phyloP scores from a whole-genome alignment of 2,329 filamentous ascomycete species.

The Shiraia sp. region DNA sequence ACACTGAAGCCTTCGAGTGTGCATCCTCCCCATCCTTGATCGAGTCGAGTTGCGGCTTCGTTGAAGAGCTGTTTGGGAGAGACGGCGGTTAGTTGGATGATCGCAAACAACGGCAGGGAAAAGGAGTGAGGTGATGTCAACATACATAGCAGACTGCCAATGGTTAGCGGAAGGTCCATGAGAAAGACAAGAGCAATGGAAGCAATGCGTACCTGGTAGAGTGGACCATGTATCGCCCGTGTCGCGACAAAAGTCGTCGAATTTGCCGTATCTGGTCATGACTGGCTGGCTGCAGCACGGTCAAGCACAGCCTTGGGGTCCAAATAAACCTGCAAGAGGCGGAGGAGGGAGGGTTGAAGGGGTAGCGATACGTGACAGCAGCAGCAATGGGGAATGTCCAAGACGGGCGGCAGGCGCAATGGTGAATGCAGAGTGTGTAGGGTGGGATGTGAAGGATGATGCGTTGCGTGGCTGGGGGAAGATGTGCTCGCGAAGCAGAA shows the following conservation, averaged over 20 bases:
- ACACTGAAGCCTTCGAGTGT: constrained; percentile 74
- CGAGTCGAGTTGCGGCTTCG: constrained; percentile 61
- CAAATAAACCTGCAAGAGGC: constrained; percentile 18
- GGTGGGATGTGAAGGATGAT: constrained; percentile 22
- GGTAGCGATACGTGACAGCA: not conserved
- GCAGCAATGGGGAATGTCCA: constrained; percentile 9
- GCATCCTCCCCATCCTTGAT: constrained; percentile 67
- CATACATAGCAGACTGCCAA: constrained; percentile 54
- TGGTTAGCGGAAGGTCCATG: constrained; percentile 26
- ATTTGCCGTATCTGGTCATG: constrained; percentile 44
- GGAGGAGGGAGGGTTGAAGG: constrained; percentile 10
- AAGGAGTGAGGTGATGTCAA: constrained; percentile 18
- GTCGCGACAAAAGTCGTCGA: constrained; percentile 55
- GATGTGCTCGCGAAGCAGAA: constrained; percentile 15
- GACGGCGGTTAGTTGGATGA: constrained; percentile 30
- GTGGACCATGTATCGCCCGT: constrained; percentile 48
- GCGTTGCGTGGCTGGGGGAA: constrained; percentile 24
- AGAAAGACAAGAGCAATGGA: constrained; percentile 2
- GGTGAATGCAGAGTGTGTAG: constrained; percentile 8
- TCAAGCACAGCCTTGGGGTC: constrained; percentile 30
- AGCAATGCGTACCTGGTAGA: constrained; percentile 41
- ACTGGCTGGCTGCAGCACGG: constrained; percentile 17
- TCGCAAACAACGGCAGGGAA: constrained; percentile 13
- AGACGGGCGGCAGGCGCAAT: constrained; percentile 10
- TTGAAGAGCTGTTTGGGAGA: constrained; percentile 64